Base-by-base conservation (phyloP, 2,329 filamentous ascomycete species). In the Pseudonectria buxi region DNA sequence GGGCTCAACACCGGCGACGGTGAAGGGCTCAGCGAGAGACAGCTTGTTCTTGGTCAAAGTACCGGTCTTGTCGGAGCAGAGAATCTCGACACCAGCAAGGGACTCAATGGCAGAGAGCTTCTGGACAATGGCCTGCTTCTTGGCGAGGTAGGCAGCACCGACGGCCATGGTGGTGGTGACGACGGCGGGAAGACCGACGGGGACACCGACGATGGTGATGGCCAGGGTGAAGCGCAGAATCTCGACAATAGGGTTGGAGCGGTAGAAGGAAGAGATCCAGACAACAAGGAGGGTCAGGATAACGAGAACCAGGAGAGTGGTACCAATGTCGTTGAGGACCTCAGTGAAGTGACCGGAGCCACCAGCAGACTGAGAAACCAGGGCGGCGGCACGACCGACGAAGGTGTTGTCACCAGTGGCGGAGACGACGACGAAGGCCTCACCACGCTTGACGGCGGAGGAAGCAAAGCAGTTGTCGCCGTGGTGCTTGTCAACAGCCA, bases 131-230 rank as follows among this genome's bases (percentile, higher is more conserved):
- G 87, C 88, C 70, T 89, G 80, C 74, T 90, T 89, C 74, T 88
- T 89, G 55, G 87, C 87, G 40, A 94, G 78, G 64, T 92, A 92
- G 45, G 86, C 84, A 47, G 87, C 87, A 69, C 87, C 87, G 61
- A 94, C 87, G 60, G 87, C 87, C 86, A 94, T 92, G 58, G 87
- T 94, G 52, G 87, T 94, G 54, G 88, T 94, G 42, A 94, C 86
- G 68, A 94, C 87, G 51, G 86, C 87, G 41, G 87, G 87, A 47
- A 94, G 85, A 81, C 87, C 87, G 65, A 94, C 87, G 36, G 87
- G 87, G 16, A 94, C 87, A 75, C 87, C 87, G 44, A 94, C 85
- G 47, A 94, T 90, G 53, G 86, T 92, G 53, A 94, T 89, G 48
- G 84, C 86, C 29, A 94, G 74, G 36, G 87, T 92, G 68, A 87